Conservation (phyloP, 139 green algal species). For the Chlorella sp. region DNA sequence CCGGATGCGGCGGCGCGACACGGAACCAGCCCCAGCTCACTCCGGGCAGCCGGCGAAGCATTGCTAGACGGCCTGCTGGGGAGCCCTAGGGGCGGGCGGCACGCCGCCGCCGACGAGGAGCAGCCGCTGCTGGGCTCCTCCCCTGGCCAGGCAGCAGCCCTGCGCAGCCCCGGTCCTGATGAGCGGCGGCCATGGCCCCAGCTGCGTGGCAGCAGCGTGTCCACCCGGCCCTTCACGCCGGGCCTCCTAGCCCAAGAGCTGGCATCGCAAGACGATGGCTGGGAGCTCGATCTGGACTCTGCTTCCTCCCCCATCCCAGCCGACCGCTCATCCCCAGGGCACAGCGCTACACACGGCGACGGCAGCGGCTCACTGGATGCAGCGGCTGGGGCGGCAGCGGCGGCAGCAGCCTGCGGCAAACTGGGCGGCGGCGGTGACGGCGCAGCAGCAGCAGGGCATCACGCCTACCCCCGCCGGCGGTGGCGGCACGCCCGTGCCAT, state of each 20-base stretch:
- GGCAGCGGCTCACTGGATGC: not conserved
- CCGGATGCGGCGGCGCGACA: no score
- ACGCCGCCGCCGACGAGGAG: not conserved
- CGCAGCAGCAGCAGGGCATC: not conserved
- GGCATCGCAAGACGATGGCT: not conserved
- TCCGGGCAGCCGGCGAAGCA: not conserved
- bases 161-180: not conserved
- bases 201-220: slow-evolving; percentile 7
- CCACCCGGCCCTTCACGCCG: not conserved
- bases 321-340: not conserved
- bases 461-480: not conserved
- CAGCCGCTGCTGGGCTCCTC: not conserved
- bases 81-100: not conserved
- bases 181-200: slow-evolving; percentile 6
- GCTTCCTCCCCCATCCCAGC: not conserved
- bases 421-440: not conserved
- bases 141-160: not conserved
- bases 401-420: not conserved
- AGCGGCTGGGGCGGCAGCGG: no score
- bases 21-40: not conserved
- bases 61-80: not conserved
- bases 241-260: not conserved
- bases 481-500: not conserved
- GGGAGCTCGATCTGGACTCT: no score
- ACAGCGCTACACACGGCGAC: not conserved